These are phyloP conservation scores for Acanthamoeba castellanii DNA, from an alignment of 208 protist genomes.

Conservation along the genomic window DNA sequence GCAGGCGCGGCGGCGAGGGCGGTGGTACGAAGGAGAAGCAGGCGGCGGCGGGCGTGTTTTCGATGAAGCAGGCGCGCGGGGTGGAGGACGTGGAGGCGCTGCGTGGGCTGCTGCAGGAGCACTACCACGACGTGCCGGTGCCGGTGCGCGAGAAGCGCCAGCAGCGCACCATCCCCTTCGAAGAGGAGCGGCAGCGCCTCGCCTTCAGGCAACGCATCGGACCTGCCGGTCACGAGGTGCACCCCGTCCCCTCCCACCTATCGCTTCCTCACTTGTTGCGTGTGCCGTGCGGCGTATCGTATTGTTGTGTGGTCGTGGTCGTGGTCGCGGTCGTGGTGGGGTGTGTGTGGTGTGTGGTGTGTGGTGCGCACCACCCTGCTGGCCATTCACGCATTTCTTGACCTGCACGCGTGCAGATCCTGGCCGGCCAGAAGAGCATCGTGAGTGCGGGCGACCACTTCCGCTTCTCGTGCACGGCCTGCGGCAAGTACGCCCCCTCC, in stretches of 20 bases:
- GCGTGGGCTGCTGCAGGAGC: background rate
- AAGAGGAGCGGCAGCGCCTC: background rate
- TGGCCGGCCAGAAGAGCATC: background rate
- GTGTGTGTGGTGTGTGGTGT: no score
- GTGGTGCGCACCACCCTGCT: no score
- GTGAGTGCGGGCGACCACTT: background rate
- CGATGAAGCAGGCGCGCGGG: background rate
- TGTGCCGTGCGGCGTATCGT: no score
- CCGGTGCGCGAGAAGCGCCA: background rate
- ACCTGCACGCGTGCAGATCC: background rate
- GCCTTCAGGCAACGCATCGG: constrained; percentile 11
- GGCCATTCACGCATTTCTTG: no score
- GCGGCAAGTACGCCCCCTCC: background rate
- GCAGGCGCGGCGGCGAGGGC: background rate
- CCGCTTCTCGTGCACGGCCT: constrained; percentile 26
- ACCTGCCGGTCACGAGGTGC: background rate
- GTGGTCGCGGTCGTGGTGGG: background rate
- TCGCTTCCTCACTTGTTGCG: background rate
- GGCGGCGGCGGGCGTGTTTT: background rate
- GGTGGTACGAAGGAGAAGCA: background rate
- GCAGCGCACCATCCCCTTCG: background rate
- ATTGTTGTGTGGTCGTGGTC: no score
- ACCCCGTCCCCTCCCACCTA: background rate
- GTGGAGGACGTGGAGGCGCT: background rate
- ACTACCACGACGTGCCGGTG: background rate